Percentiles rank a stretch among this genome's conserved stretches.
These are phyloP conservation scores for Kuraishia hungarica DNA, from an alignment of 805 yeast genomes.

Conservation along the genomic window DNA sequence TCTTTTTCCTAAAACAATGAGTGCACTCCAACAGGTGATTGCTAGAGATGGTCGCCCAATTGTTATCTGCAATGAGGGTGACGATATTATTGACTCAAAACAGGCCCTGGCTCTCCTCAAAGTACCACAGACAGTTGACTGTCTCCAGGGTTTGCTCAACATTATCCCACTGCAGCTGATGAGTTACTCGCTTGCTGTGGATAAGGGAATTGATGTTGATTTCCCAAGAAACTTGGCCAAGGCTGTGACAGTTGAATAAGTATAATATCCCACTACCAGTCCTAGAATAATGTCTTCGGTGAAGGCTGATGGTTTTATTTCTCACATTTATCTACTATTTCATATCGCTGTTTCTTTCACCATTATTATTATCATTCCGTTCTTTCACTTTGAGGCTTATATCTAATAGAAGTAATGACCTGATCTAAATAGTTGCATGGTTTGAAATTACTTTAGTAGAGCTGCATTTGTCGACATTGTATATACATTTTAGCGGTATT, in stretches of 20 bases:
- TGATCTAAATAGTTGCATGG: not conserved
- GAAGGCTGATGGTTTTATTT: not conserved
- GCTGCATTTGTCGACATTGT: too few species aligned
- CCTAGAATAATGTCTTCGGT: not conserved
- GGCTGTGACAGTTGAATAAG: constrained; percentile 91
- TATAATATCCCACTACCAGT: not conserved
- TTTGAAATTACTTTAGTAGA: too few species aligned
- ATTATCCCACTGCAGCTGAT: constrained; percentile 92
- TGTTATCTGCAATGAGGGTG: constrained; percentile 79
- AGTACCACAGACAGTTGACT: constrained; percentile 93
- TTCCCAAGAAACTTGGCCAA: constrained; percentile 98
- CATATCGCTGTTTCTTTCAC: not conserved
- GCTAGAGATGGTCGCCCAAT: constrained; percentile 98
- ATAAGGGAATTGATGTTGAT: constrained; percentile 93
- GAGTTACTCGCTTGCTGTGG: constrained; percentile 94
- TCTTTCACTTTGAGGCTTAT: not conserved
- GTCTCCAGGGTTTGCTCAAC: constrained; percentile 92
- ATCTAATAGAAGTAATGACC: not conserved
- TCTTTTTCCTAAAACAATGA: constrained; percentile 89
- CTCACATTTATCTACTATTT: not conserved
- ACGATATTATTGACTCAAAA: constrained; percentile 47
- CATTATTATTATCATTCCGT: not conserved
- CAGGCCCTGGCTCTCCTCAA: constrained; percentile 65
- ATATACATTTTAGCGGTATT: not conserved
- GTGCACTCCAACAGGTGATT: constrained; percentile 92